phyloP scores from a whole-genome alignment of 345 rosid species.

The Melaleuca alternifolia region DNA sequence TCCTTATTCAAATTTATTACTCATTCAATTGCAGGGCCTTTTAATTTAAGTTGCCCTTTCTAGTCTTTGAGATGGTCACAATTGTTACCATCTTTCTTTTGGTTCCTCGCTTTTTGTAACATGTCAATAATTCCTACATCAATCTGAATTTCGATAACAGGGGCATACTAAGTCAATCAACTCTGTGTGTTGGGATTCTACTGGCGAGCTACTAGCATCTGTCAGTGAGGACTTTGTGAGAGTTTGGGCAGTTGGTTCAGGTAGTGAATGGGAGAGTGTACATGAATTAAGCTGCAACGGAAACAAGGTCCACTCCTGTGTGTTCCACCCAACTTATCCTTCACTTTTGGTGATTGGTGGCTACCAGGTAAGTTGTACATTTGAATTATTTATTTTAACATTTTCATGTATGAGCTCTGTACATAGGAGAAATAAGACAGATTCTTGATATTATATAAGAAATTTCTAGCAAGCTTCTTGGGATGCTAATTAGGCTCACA shows the following conservation, averaged over 20 bases:
- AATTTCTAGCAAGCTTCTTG: not conserved
- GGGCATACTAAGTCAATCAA: slow-evolving; percentile 71
- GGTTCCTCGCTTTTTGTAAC: not conserved
- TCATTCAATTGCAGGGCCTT: not conserved
- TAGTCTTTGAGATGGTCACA: not conserved
- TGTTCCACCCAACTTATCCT: slow-evolving; percentile 70
- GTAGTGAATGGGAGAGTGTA: slow-evolving; percentile 79
- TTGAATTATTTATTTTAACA: not conserved
- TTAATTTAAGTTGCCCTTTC: not conserved
- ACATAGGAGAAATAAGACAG: not conserved
- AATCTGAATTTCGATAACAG: slow-evolving; percentile 13
- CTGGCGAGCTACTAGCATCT: slow-evolving; percentile 78
- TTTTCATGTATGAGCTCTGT: not conserved
- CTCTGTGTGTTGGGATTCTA: slow-evolving; percentile 88
- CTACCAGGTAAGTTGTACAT: slow-evolving; percentile 55
- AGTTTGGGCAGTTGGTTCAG: slow-evolving; percentile 85
- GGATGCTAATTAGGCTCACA: not conserved
- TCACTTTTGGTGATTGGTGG: slow-evolving; percentile 82
- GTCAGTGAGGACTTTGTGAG: slow-evolving; percentile 90
- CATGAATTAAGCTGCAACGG: slow-evolving; percentile 90
- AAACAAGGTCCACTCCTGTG: slow-evolving; percentile 78
- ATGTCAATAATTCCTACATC: not conserved
- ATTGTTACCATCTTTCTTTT: not conserved
- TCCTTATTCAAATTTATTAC: not conserved
- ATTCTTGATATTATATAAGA: not conserved